phyloP scores from a whole-genome alignment of 495 filamentous ascomycete genomes.

The Penicillium pulvis region DNA sequence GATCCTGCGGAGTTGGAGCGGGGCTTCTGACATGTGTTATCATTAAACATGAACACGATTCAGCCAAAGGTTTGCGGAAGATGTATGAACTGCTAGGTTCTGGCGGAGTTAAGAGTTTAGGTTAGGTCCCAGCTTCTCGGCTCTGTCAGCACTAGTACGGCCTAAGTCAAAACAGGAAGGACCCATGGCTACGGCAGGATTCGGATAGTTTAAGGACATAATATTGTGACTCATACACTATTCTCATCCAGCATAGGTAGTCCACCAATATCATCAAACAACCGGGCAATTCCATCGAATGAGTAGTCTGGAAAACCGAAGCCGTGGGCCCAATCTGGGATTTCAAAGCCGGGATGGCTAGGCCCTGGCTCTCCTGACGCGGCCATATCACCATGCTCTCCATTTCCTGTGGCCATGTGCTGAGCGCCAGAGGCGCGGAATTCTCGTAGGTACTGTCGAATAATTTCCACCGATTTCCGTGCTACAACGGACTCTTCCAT shows the following conservation, averaged over 20 bases:
- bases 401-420: slow-evolving; percentile 4
- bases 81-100: background rate
- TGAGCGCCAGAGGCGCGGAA: slow-evolving; percentile 26
- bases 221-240: background rate
- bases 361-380: slow-evolving; percentile 13
- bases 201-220: background rate
- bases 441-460: slow-evolving; percentile 41
- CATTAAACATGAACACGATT: too few species aligned
- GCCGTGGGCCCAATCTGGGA: slow-evolving; percentile 45
- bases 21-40: background rate
- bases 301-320: slow-evolving; percentile 47
- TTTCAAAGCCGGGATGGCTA: slow-evolving; percentile 29
- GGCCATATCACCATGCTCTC: slow-evolving; percentile 8
- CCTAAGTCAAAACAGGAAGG: slow-evolving; percentile 3
- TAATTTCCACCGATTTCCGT: slow-evolving; percentile 42
- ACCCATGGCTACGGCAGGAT: background rate
- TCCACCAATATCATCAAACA: slow-evolving; percentile 43
- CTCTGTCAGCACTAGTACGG: background rate
- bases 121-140: background rate
- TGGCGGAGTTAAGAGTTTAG: background rate
- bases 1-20: background rate
- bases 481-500: slow-evolving; percentile 48
- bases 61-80: too few species aligned
- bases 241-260: slow-evolving; percentile 37
- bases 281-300: slow-evolving; percentile 41